Evolutionary conservation across 495 filamentous ascomycete species (phyloP).

Genomic region (Aspergillus incahuasiensis): DNA sequence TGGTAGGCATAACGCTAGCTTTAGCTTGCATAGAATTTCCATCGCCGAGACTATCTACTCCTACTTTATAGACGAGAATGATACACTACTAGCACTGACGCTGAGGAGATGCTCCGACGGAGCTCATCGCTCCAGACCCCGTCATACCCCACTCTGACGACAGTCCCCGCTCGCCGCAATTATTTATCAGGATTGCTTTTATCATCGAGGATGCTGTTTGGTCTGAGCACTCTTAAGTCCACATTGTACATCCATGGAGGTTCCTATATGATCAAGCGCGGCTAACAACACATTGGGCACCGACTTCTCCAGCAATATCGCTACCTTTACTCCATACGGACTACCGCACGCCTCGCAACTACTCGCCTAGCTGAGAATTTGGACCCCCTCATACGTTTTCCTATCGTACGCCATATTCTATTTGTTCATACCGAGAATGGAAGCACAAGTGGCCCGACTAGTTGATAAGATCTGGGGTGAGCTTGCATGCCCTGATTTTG

Average conservation of each 20-base stretch:
- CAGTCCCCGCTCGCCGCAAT: conserved; percentile 21
- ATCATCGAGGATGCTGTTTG: conserved; percentile 5
- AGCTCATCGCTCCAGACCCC: conserved; percentile 7
- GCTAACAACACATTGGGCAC: neutral
- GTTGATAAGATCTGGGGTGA: conserved; percentile 68
- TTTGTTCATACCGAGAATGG: conserved; percentile 46
- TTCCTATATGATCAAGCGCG: neutral
- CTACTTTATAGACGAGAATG: neutral
- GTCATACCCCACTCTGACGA: conserved; percentile 25
- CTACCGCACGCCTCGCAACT: conserved; percentile 1
- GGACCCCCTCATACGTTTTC: neutral
- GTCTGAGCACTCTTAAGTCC: neutral
- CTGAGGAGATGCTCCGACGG: neutral
- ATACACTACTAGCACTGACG: neutral
- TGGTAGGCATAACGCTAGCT: neutral
- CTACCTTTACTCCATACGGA: neutral
- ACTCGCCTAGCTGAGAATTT: neutral
- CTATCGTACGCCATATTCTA: neutral
- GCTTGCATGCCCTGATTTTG: conserved; percentile 13
- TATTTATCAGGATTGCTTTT: conserved; percentile 21
- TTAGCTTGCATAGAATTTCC: neutral
- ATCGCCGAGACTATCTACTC: too few species aligned
- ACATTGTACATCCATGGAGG: neutral
- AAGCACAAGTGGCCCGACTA: conserved; percentile 61
- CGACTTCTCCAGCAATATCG: neutral